Evolutionary conservation across 805 yeast genomes (phyloP), one percentile per base, ranked within the genome.

Genomic region (Vanderwaltozyma polyspora): DNA sequence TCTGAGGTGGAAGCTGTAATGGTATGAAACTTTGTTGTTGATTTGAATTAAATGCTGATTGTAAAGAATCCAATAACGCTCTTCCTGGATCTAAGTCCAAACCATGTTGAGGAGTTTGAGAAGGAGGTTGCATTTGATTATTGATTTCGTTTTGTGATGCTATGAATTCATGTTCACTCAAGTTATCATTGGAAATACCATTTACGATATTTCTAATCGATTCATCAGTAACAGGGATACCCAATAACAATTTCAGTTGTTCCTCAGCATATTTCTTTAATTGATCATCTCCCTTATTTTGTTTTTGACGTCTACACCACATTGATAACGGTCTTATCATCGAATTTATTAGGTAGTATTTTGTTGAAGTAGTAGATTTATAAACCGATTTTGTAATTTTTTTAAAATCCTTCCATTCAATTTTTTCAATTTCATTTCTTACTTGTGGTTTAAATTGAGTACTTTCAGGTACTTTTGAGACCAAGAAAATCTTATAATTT

Each of bases 361-460:
- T 48, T 6, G 57, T 46, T 31, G 56, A 55, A 17, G 24, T 28
- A 11, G 37, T 33, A 11, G 45, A 41, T 37, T 59, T 55, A 13
- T 39, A 42, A 28, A 62, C 35, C 3, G 57, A 49, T 26, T 62
- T 63, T 2, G 54, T 42, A 22, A 69, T 50, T 28, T 57, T 56
- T 38, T 63, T 76, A 41, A 80, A 62, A 45, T 75, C 79, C 42
- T 64, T 62, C 97, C 96, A 89, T 57, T 78, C 70, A 33, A 89
- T 83, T 36, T 73, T 72, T 29, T 78, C 72, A 44, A 91, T 93
- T 60, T 91, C 99, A 54, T 82, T 82, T 49, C 95, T 72, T 2
- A 84, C 94, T 39, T 70, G 64, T 1, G 98, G 96, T 42, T 66
- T 71, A 49, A 91, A 91, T n/a, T 58, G 56, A 31, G 72, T 72